phyloP scores from a whole-genome alignment of 2,329 filamentous ascomycete species.

The Fusarium newnesense region DNA sequence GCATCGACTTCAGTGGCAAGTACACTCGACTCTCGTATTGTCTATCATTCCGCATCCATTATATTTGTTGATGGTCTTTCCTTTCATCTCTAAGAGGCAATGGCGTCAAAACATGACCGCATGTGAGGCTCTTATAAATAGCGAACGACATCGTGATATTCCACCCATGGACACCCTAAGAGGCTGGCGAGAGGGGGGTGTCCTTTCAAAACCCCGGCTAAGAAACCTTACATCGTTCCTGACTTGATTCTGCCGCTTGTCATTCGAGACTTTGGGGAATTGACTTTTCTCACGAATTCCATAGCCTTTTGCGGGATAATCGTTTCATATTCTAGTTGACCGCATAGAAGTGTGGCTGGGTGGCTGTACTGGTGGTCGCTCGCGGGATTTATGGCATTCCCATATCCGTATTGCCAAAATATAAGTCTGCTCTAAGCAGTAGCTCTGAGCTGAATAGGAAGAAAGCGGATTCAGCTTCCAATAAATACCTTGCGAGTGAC shows the following conservation, averaged over 20 bases:
- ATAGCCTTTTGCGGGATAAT: background rate
- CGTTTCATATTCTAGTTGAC: background rate
- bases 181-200: background rate
- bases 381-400: background rate
- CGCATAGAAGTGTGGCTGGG: background rate
- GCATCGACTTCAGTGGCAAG: background rate
- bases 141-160: conserved; percentile 19
- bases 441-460: background rate
- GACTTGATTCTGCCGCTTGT: background rate
- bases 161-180: background rate
- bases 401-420: too few relatives aligned
- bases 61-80: background rate
- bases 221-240: background rate
- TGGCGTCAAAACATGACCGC: background rate
- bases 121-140: conserved; percentile 1
- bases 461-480: background rate
- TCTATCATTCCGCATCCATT: background rate
- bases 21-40: background rate
- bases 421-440: background rate
- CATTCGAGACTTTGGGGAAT: conserved; percentile 1
- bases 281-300: conserved; percentile 14
- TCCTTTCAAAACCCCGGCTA: background rate
- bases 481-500: background rate
- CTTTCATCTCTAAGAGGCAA: background rate
- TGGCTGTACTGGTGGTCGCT: background rate